Evolutionary conservation across 176 grass and related monocot species (phyloP).

Genomic region (Elaeis guineensis): DNA sequence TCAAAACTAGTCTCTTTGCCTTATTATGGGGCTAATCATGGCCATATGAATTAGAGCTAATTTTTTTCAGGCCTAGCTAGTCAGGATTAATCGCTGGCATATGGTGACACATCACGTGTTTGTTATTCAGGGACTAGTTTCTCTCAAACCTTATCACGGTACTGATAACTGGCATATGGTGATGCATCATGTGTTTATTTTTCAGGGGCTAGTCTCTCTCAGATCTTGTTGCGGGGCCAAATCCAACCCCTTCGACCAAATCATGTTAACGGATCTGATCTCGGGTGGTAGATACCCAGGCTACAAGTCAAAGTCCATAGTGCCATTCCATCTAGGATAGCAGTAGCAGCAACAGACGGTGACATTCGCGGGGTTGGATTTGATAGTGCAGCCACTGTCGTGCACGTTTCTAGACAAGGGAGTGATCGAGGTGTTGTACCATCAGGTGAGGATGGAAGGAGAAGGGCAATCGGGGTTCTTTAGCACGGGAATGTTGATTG

Average conservation of each 20-base stretch:
- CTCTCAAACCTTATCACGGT: no score
- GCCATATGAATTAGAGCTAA: no score
- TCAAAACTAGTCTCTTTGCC: no score
- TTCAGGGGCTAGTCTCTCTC: no score
- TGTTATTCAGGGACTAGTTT: no score
- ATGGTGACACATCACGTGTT: no score
- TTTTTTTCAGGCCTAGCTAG: no score
- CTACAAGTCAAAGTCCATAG: slow-evolving; percentile 15
- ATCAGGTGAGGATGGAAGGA: not conserved
- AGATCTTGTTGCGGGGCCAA: no score
- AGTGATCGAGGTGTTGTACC: not conserved
- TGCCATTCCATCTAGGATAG: slow-evolving; percentile 34
- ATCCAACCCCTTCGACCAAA: slow-evolving; percentile 46
- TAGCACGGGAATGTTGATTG: slow-evolving; percentile 30
- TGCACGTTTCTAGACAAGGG: slow-evolving; percentile 23
- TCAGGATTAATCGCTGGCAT: no score
- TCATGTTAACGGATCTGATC: slow-evolving; percentile 24
- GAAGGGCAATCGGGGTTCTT: slow-evolving; percentile 22
- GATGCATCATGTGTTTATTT: no score
- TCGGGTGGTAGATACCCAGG: not conserved
- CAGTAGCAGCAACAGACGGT: slow-evolving; percentile 9
- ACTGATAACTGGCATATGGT: no score
- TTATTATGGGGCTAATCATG: no score
- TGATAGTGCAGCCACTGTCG: slow-evolving; percentile 33
- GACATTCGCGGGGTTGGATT: slow-evolving; percentile 46